Percentiles rank a stretch among this genome's conserved stretches.
phyloP scores from a whole-genome alignment of 225 moss, liverwort and hornwort genomes.

The Polytrichum commune region DNA sequence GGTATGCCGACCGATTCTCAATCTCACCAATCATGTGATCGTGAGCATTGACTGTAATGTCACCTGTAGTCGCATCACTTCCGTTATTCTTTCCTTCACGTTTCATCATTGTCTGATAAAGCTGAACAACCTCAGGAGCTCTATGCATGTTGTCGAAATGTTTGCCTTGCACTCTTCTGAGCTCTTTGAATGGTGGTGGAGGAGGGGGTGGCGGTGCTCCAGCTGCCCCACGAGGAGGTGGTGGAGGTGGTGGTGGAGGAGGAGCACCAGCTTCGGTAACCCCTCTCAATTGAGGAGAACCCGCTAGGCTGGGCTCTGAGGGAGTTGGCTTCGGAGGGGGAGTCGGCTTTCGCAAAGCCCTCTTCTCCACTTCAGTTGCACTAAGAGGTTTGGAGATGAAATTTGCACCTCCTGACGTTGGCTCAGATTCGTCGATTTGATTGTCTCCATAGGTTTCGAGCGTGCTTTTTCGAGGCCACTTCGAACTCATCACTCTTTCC shows the following conservation, averaged over 20 bases:
- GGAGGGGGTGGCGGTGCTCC: constrained; percentile 58
- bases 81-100: constrained; percentile 50
- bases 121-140: constrained; percentile 71
- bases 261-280: constrained; percentile 25
- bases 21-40: constrained; percentile 69
- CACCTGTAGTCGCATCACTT: constrained; percentile 20
- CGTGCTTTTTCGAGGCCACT: background rate
- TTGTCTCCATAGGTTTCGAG: background rate
- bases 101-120: constrained; percentile 70
- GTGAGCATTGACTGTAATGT: constrained; percentile 41
- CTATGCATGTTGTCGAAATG: constrained; percentile 57
- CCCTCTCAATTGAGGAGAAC: background rate
- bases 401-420: background rate
- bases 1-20: constrained; percentile 66
- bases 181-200: constrained; percentile 60
- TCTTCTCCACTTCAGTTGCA: constrained; percentile 53
- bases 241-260: constrained; percentile 55
- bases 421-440: background rate
- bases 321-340: constrained; percentile 51
- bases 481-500: constrained; percentile 29
- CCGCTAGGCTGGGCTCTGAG: constrained; percentile 9
- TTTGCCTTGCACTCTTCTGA: constrained; percentile 10
- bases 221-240: constrained; percentile 36
- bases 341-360: constrained; percentile 55
- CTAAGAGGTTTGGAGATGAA: constrained; percentile 27